Conservation (phyloP, 2,329 filamentous ascomycete genomes). For the Alternaria rosae region DNA sequence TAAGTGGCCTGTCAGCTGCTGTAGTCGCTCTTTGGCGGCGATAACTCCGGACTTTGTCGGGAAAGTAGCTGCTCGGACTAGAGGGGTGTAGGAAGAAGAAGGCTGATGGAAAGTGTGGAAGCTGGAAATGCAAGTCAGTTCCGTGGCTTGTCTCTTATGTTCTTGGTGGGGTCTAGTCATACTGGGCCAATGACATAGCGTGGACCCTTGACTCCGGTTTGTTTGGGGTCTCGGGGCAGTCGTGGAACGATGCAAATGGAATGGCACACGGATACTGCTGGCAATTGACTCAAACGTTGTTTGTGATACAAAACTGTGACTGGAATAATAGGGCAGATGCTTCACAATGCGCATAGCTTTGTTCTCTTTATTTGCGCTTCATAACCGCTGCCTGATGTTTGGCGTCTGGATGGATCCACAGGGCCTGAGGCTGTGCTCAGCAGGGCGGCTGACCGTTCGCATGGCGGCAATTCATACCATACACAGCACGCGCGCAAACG, state of each 20-base stretch:
- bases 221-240: background rate
- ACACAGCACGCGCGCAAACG: background rate
- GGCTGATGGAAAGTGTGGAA: slow-evolving; percentile 12
- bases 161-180: slow-evolving; percentile 14
- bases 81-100: slow-evolving; percentile 13
- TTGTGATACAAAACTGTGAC: background rate
- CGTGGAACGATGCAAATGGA: slow-evolving; percentile 11
- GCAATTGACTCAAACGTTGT: background rate
- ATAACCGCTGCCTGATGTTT: background rate
- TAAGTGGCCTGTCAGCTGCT: slow-evolving; percentile 12
- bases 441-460: background rate
- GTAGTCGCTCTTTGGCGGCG: slow-evolving; percentile 7
- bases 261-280: background rate
- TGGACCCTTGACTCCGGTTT: background rate
- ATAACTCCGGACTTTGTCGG: slow-evolving; percentile 4
- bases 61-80: slow-evolving; percentile 17
- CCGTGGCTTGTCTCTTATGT: slow-evolving; percentile 6
- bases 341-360: slow-evolving; percentile 4
- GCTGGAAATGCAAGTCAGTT: slow-evolving; percentile 16
- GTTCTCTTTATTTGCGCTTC: slow-evolving; percentile 7
- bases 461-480: background rate
- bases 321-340: background rate
- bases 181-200: slow-evolving; percentile 18
- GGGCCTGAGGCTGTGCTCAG: background rate
- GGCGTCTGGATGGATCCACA: background rate